Evolutionary conservation across 345 rosid genomes (phyloP).

Genomic region (Rubroshorea leprosula): DNA sequence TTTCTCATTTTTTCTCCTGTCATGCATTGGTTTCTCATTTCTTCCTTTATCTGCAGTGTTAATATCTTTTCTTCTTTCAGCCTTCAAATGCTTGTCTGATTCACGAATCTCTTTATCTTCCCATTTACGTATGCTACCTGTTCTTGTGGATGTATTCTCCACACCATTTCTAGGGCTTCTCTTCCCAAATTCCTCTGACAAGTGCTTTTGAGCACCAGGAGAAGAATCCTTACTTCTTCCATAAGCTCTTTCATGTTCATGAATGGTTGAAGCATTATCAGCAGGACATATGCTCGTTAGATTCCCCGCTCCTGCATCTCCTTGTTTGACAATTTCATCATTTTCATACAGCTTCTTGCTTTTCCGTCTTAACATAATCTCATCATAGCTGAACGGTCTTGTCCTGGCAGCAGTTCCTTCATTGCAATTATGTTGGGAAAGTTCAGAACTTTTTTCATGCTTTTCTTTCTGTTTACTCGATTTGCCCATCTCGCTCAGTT

Average conservation of each 20-base stretch:
- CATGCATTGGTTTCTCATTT: slow-evolving; percentile 28
- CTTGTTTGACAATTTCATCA: slow-evolving; percentile 35
- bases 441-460: slow-evolving; percentile 25
- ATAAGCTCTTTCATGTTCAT: slow-evolving; percentile 28
- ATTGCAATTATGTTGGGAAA: slow-evolving; percentile 15
- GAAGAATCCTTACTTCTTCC: slow-evolving; percentile 27
- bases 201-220: slow-evolving; percentile 19
- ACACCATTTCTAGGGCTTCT: slow-evolving; percentile 27
- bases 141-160: slow-evolving; percentile 22
- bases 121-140: slow-evolving; percentile 11
- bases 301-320: slow-evolving; percentile 20
- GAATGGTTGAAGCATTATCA: slow-evolving; percentile 30
- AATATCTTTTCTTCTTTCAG: slow-evolving; percentile 31
- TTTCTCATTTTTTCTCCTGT: slow-evolving; percentile 31
- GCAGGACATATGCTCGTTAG: slow-evolving; percentile 15
- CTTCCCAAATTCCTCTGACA: slow-evolving; percentile 30
- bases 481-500: slow-evolving; percentile 48
- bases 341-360: slow-evolving; percentile 38
- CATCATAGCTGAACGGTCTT: slow-evolving; percentile 74
- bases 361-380: slow-evolving; percentile 68
- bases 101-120: slow-evolving; percentile 24
- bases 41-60: slow-evolving; percentile 24
- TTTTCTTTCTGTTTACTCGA: slow-evolving; percentile 36
- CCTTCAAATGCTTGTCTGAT: slow-evolving; percentile 36
- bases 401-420: slow-evolving; percentile 85